Conservation (phyloP, 2,329 filamentous ascomycete species). For the Epichloe gansuensis region DNA sequence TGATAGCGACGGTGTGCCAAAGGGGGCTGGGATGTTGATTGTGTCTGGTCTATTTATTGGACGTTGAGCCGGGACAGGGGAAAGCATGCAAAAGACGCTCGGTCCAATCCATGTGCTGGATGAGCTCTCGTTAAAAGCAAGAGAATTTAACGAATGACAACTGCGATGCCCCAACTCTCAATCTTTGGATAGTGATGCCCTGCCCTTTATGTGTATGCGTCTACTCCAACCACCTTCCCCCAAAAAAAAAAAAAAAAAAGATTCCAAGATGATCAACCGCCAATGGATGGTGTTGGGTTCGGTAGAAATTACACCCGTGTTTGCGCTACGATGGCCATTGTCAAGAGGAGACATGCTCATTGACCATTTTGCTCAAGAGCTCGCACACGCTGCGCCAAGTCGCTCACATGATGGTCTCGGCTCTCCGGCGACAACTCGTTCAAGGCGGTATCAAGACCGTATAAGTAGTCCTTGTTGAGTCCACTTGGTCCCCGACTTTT, state of each 20-base stretch:
- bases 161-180: neutral
- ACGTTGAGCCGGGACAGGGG: neutral
- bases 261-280: neutral
- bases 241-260: no score
- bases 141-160: neutral
- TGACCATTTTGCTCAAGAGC: conserved; percentile 31
- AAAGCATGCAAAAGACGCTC: neutral
- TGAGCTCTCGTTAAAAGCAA: neutral
- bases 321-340: neutral
- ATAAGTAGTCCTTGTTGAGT: conserved; percentile 80
- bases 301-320: neutral
- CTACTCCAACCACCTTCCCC: neutral
- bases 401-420: conserved; percentile 72
- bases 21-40: conserved; percentile 4
- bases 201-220: conserved; percentile 2
- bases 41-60: conserved; percentile 2
- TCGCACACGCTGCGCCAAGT: conserved; percentile 63
- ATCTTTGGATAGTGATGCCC: neutral
- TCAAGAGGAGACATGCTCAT: neutral
- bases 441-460: conserved; percentile 65
- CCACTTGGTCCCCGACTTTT: conserved; percentile 72
- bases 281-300: neutral
- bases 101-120: neutral
- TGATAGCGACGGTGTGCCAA: conserved; percentile 9
- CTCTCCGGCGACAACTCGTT: conserved; percentile 61